Percentiles rank a stretch among this genome's conserved stretches.
These are phyloP conservation scores for Erigeron canadensis DNA, from an alignment of 129 eudicot species.

Conservation along the genomic window DNA sequence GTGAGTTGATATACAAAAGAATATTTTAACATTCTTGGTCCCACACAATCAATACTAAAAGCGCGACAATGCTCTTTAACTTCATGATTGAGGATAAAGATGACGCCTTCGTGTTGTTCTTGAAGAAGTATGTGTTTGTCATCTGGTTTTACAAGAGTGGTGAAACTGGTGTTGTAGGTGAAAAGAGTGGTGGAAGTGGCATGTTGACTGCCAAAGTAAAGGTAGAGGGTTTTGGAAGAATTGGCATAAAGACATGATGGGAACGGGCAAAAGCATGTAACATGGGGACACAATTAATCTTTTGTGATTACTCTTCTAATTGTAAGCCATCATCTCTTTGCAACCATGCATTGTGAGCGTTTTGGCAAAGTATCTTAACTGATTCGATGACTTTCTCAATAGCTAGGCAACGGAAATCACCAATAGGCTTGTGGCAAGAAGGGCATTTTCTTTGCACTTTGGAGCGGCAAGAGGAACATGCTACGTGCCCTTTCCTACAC, in stretches of 20 bases:
- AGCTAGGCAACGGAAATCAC: constrained; percentile 6
- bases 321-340: constrained; percentile 39
- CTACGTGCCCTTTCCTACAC: constrained; percentile 70
- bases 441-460: constrained; percentile 50
- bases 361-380: constrained; percentile 29
- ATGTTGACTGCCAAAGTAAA: constrained; percentile 43
- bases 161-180: constrained; percentile 23
- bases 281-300: constrained; percentile 33
- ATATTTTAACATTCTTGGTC: constrained; percentile 29
- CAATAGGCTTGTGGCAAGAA: constrained; percentile 50
- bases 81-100: constrained; percentile 44
- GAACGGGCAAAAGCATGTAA: constrained; percentile 56
- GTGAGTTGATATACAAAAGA: constrained; percentile 33
- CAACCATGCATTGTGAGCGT: constrained; percentile 52
- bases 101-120: constrained; percentile 27
- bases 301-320: constrained; percentile 48
- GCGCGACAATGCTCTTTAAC: constrained; percentile 33
- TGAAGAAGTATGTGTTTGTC: constrained; percentile 43
- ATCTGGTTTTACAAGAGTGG: constrained; percentile 23
- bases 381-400: constrained; percentile 4
- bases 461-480: constrained; percentile 54
- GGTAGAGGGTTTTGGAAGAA: constrained; percentile 33
- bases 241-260: constrained; percentile 36
- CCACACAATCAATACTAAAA: constrained; percentile 43
- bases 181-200: constrained; percentile 29